Conservation (phyloP, 163 green algal species). For the Scenedesmus sp. region DNA sequence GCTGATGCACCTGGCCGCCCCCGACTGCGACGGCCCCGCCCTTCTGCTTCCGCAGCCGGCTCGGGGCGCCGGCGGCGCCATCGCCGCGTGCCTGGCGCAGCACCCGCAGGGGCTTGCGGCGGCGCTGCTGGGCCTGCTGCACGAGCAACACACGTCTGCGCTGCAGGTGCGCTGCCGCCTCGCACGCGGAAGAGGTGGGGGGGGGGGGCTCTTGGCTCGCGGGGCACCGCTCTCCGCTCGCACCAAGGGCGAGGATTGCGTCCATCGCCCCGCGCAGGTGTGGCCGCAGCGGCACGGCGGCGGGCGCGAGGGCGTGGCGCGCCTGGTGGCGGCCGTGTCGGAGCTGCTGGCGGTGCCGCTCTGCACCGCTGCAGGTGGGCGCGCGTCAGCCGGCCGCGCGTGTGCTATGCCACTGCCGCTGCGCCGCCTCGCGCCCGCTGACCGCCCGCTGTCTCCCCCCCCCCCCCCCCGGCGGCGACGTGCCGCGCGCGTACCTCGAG, state of each 20-base stretch:
- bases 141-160: conserved; percentile 61
- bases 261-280: too few species aligned
- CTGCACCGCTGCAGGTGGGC: conserved; percentile 18
- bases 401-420: not conserved
- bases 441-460: not conserved
- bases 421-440: not conserved
- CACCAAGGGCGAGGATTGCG: too few species aligned
- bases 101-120: conserved; percentile 44
- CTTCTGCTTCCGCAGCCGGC: conserved; percentile 50
- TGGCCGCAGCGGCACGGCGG: conserved; percentile 56
- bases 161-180: too few species aligned
- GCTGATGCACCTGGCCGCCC: conserved; percentile 33
- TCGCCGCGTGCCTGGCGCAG: too few species aligned
- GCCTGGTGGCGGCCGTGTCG: conserved; percentile 30
- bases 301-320: conserved; percentile 45
- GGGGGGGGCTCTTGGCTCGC: conserved; percentile 9
- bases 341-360: conserved; percentile 44
- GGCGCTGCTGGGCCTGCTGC: conserved; percentile 57
- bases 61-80: too few species aligned
- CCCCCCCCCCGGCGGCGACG: conserved; percentile 28
- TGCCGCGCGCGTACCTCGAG: conserved; percentile 56
- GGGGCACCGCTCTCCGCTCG: too few species aligned
- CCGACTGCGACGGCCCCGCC: conserved; percentile 39
- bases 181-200: too few species aligned
- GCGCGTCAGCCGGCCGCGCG: not conserved